phyloP scores from a whole-genome alignment of 2,329 filamentous ascomycete species.

The Lachnum nothofagi region DNA sequence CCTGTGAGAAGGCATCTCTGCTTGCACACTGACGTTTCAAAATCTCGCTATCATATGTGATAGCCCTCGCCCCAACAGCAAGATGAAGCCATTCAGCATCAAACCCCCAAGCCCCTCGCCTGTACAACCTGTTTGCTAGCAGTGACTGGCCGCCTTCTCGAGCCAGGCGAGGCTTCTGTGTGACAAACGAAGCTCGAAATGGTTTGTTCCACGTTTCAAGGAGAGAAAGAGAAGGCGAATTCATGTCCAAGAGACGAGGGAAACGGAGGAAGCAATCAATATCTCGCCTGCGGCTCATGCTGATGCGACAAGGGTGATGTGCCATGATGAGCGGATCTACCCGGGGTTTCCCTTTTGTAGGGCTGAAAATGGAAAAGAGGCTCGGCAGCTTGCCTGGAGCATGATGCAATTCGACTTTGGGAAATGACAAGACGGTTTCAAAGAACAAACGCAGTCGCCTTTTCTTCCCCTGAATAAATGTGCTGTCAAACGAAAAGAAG shows the following conservation, averaged over 20 bases:
- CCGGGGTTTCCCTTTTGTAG: slow-evolving; percentile 8
- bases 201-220: slow-evolving; percentile 21
- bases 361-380: slow-evolving; percentile 14
- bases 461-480: not conserved
- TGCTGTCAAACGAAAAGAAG: not conserved
- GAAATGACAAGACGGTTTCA: not conserved
- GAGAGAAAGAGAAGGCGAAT: slow-evolving; percentile 3
- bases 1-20: slow-evolving; percentile 16
- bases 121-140: slow-evolving; percentile 20
- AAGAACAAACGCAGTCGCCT: not conserved
- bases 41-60: slow-evolving; percentile 13
- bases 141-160: slow-evolving; percentile 11
- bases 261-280: slow-evolving; percentile 5
- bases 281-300: slow-evolving; percentile 4
- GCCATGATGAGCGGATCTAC: slow-evolving; percentile 6
- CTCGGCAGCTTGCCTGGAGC: slow-evolving; percentile 15
- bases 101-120: slow-evolving; percentile 3
- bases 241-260: not conserved
- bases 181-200: slow-evolving; percentile 17
- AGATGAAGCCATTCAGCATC: slow-evolving; percentile 10
- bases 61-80: slow-evolving; percentile 7
- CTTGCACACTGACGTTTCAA: slow-evolving; percentile 16
- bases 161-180: slow-evolving; percentile 19
- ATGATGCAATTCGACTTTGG: not conserved
- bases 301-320: not conserved